A percentile compares a stretch with the other conserved stretches of the same genome.
Conservation (phyloP, 2,329 filamentous ascomycete genomes). For the Beauveria pseudobassiana region DNA sequence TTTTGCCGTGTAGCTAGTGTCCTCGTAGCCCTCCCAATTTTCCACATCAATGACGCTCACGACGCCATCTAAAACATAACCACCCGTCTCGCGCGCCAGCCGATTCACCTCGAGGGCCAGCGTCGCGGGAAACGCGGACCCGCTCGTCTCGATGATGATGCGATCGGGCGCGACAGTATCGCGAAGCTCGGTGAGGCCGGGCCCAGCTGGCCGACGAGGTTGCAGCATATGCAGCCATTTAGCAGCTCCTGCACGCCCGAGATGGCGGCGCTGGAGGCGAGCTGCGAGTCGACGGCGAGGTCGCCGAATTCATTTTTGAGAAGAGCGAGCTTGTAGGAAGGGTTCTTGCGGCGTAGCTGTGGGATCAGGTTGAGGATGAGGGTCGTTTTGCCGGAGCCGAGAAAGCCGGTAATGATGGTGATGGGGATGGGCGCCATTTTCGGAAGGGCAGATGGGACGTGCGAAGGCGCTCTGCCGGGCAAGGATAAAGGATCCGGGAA, state of each 20-base stretch:
- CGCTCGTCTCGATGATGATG: constrained; percentile 90
- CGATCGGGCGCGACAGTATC: constrained; percentile 58
- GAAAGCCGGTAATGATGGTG: constrained; percentile 92
- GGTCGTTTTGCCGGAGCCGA: constrained; percentile 94
- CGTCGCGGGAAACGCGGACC: constrained; percentile 81
- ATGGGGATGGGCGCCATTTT: constrained; percentile 69
- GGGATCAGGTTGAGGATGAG: constrained; percentile 90
- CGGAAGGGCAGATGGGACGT: neutral
- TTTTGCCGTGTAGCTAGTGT: constrained; percentile 81
- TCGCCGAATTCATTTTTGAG: constrained; percentile 99
- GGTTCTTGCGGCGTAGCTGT: constrained; percentile 69
- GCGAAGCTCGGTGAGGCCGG: constrained; percentile 72
- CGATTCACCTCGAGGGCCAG: constrained; percentile 86
- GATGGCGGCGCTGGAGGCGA: constrained; percentile 75
- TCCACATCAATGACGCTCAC: constrained; percentile 88
- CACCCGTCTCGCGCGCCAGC: constrained; percentile 58
- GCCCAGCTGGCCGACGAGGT: constrained; percentile 84
- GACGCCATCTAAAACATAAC: constrained; percentile 77
- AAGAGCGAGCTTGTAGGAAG: constrained; percentile 77
- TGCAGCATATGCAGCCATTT: constrained; percentile 98
- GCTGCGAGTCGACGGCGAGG: constrained; percentile 84
- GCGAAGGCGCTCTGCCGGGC: neutral
- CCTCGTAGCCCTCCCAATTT: constrained; percentile 91
- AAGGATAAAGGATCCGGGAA: neutral
- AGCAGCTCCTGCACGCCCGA: constrained; percentile 87